phyloP scores from a whole-genome alignment of 257 asterid genomes.

The Sherardia arvensis region DNA sequence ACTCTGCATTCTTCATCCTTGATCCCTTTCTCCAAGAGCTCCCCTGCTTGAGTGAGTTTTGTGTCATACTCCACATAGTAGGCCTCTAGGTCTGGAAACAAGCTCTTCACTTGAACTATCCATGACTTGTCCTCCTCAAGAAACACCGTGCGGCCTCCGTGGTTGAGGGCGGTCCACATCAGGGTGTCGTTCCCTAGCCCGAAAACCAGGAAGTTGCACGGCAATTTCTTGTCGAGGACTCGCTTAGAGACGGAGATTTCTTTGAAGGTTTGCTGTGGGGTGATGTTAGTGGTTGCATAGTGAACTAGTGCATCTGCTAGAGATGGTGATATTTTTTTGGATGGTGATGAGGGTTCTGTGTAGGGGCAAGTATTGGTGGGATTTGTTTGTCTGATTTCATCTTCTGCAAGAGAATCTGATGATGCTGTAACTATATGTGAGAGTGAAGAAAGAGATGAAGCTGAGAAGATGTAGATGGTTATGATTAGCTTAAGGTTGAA shows the following conservation, averaged over 20 bases:
- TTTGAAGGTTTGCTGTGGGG: slow-evolving; percentile 73
- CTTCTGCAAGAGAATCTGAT: slow-evolving; percentile 3
- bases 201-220: slow-evolving; percentile 76
- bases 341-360: too few species aligned
- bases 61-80: slow-evolving; percentile 64
- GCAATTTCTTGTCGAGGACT: slow-evolving; percentile 55
- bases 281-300: slow-evolving; percentile 69
- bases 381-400: background rate
- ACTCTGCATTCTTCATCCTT: slow-evolving; percentile 40
- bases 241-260: slow-evolving; percentile 65
- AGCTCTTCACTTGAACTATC: slow-evolving; percentile 44
- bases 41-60: slow-evolving; percentile 56
- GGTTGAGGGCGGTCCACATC: slow-evolving; percentile 87
- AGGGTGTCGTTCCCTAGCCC: slow-evolving; percentile 84
- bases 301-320: slow-evolving; percentile 62
- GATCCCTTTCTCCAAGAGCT: slow-evolving; percentile 40
- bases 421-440: background rate
- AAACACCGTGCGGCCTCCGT: slow-evolving; percentile 70
- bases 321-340: slow-evolving; percentile 52
- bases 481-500: slow-evolving; percentile 44
- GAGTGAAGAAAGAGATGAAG: slow-evolving; percentile 8
- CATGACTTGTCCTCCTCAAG: slow-evolving; percentile 76
- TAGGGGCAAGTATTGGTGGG: too few species aligned
- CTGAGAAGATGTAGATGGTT: slow-evolving; percentile 30
- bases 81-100: slow-evolving; percentile 52